Evolutionary conservation across 2,329 filamentous ascomycete species (phyloP), one percentile per base, ranked within the genome.

Genomic region (Penicillium glabrum): DNA sequence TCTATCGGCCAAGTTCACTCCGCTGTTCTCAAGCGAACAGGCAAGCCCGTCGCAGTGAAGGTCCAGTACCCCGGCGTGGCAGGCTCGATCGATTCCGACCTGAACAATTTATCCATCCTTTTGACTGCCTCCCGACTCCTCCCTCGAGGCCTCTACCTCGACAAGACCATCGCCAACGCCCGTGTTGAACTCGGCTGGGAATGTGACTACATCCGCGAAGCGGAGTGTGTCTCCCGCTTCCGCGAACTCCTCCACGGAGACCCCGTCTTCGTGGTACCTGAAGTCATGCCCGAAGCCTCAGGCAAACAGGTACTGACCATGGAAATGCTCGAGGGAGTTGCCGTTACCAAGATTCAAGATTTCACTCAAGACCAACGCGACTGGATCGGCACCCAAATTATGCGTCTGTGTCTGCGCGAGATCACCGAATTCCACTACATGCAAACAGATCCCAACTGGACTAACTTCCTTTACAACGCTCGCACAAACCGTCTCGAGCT

Each of bases 361-460:
- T 87, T 98, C 57, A 87, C 84, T 0, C 93, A 98, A 71, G 81
- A 86, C 50, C 91, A 98, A 74, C 87, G 89, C 58, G 92, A 99
- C 78, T 97, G 93, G 91, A 96, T 99, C 68, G 95, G 95, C 52
- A 95, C 91, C 0, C 90, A 98, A 68, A 90, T 98, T 63, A 83
- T 98, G 51, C 89, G 92, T 4, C 86, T 99, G 11, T 98, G 92
- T 71, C 83, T 98, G 39, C 88, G 93, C 57, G 95, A 98, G 77
- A 93, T 98, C 66, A 88, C 88, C 62, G 91, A 96, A 75, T 98
- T 97, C 84, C 87, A 83, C 59, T 98, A 96, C 79, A 99, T 99
- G 95, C 95, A 99, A 78, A 99, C 95, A 5, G 95, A 99, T 71
- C 95, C 95, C 41, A 99, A 99, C 80, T 99, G 95, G 95, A 98